Percentiles rank a stretch among this genome's conserved stretches.
Evolutionary conservation across 768 basidiomycete genomes (phyloP).

Genomic region (Mycena galericulata): DNA sequence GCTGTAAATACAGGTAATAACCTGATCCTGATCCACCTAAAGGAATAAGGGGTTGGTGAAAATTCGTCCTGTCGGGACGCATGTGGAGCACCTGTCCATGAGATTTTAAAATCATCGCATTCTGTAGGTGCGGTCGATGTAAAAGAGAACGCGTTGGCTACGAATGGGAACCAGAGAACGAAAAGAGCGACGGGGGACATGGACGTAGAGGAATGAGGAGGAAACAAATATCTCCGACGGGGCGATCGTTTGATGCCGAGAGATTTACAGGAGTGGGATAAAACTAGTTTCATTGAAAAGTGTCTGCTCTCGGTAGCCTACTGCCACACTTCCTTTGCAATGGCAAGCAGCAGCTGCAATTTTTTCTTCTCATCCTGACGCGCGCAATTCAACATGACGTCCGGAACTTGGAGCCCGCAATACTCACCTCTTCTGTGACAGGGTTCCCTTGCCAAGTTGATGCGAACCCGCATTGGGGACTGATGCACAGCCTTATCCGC

Average conservation of each 20-base stretch:
- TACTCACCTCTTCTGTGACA: conserved; percentile 58
- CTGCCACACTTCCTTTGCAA: conserved; percentile 61
- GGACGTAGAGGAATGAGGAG: conserved; percentile 28
- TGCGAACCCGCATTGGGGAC: conserved; percentile 75
- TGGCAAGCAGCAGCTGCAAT: conserved; percentile 55
- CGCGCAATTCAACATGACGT: conserved; percentile 2
- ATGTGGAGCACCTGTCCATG: conserved; percentile 22
- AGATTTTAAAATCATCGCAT: conserved; percentile 70
- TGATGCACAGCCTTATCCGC: conserved; percentile 59
- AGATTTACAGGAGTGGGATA: too few relatives aligned
- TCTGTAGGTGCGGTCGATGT: conserved; percentile 57
- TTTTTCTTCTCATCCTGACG: conserved; percentile 63
- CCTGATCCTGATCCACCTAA: conserved; percentile 30
- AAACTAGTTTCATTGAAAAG: too few relatives aligned
- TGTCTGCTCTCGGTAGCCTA: conserved; percentile 17
- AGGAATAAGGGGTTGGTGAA: not conserved
- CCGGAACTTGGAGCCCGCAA: conserved; percentile 3
- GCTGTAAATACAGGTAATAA: conserved; percentile 52
- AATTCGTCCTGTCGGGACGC: conserved; percentile 14
- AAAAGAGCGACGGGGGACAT: conserved; percentile 23
- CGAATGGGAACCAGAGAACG: conserved; percentile 20
- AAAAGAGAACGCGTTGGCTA: conserved; percentile 60
- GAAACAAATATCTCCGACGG: not conserved
- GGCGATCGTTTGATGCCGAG: not conserved
- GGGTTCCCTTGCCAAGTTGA: conserved; percentile 70